Base-by-base conservation (phyloP, 164 flowering plant genomes). In the Malania oleifera region DNA sequence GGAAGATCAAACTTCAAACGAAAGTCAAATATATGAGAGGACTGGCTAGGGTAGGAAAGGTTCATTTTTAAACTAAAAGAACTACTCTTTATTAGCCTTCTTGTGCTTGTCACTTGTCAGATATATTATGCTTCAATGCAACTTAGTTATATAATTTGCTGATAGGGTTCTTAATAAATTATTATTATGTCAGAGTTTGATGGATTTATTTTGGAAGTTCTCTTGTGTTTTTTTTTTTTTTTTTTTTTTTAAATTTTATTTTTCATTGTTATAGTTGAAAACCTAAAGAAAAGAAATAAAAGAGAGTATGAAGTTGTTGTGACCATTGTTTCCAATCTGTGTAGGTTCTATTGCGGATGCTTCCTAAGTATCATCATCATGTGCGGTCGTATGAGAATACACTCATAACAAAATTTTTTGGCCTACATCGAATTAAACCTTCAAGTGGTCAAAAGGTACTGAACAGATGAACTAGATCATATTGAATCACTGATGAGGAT, bases 401-500 rank as follows among this genome's bases (percentile, higher is more conserved):
- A 22, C 95, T 95, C 40, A 76, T 95, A 59, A 91, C 99, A 14
- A 95, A 95, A 63, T 95, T 95, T 73, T 95, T 95, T 72, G 99
- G 99, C 59, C 96, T 95, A 76, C 99, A 95, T 71, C 81, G 99
- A 70, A 84, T 95, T 51, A 87, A 81, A 64, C 93, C 97, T n/a
- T 81, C 93, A 49, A 87, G 97, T 70, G 97, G 99, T 56, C 96
- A 85, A 73, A 95, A 91, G 99, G 99, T 95, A 79, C 61, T 49
- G n/a, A 46, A 5, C 35, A 27, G 8, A 26, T 24, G 27, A 52
- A 23, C 41, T 5, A 34, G 34, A 37, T 8, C 48, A 22, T 0
- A 17, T n/a, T n/a, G n/a, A n/a, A n/a, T n/a, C n/a, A 18, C 35
- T 46, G 19, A 41, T 52, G 22, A 26, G 23, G 37, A 15, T 29